Conservation (phyloP, 129 eudicot species). For the Ambrosia trifida region DNA sequence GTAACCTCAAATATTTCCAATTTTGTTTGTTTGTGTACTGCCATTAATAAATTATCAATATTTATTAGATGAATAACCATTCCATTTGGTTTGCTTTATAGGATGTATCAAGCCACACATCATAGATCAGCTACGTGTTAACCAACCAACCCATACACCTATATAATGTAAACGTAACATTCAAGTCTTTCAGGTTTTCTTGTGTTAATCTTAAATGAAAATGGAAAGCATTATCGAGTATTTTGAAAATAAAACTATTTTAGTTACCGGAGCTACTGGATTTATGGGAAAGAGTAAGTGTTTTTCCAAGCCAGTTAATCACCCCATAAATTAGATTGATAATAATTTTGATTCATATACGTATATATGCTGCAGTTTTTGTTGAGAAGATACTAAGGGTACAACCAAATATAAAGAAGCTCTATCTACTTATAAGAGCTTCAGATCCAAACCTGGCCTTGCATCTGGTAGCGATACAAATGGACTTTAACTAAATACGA, state of each 20-base stretch:
- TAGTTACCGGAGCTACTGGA: neutral
- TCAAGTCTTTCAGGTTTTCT: neutral
- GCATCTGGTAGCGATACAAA: too few relatives aligned
- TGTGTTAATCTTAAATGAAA: neutral
- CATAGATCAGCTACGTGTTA: neutral
- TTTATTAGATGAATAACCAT: too few relatives aligned
- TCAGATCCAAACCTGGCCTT: constrained; percentile 56
- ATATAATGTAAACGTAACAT: neutral
- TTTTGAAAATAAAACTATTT: neutral
- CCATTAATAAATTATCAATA: too few relatives aligned
- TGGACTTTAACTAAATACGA: too few relatives aligned
- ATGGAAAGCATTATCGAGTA: neutral
- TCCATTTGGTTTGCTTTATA: neutral
- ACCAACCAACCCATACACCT: neutral
- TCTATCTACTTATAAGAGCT: constrained; percentile 73
- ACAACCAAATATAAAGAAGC: constrained; percentile 80
- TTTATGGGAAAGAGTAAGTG: neutral
- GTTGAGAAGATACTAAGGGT: constrained; percentile 75
- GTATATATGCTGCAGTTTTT: constrained; percentile 68
- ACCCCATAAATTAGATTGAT: neutral
- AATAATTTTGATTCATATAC: neutral
- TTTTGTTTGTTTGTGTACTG: too few relatives aligned
- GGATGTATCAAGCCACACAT: neutral
- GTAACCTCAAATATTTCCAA: too few relatives aligned
- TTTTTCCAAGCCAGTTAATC: neutral